Evolutionary conservation across 2,329 filamentous ascomycete genomes (phyloP).

Genomic region (Albophoma yamanashiensis): DNA sequence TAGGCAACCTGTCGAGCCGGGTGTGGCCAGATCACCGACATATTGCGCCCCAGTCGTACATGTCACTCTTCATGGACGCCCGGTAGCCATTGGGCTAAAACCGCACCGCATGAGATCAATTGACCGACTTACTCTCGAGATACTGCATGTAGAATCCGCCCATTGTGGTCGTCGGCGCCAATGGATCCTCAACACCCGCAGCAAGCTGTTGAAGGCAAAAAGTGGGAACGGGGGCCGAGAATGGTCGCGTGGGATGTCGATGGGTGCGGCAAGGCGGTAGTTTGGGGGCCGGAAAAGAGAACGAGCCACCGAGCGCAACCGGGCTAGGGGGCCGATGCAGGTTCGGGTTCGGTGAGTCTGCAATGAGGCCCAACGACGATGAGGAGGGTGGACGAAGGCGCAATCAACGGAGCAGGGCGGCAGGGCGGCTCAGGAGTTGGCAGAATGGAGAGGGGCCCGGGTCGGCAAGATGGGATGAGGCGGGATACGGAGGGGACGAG

Average conservation of each 20-base stretch:
- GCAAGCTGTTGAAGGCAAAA: conserved; percentile 5
- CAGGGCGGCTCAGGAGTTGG: not conserved
- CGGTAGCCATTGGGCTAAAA: not conserved
- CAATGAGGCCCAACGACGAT: conserved; percentile 41
- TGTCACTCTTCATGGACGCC: not conserved
- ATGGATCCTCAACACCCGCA: conserved; percentile 7
- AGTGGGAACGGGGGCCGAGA: conserved; percentile 8
- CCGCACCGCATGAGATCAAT: conserved; percentile 1
- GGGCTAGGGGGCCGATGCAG: not conserved
- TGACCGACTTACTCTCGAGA: conserved; percentile 55
- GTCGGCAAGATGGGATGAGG: not conserved
- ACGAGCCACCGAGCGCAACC: not conserved
- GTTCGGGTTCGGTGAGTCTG: conserved; percentile 24
- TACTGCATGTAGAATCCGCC: conserved; percentile 63
- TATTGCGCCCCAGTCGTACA: not conserved
- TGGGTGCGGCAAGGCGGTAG: not conserved
- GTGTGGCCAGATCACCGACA: not conserved
- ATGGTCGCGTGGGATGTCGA: conserved; percentile 1
- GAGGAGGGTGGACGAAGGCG: conserved; percentile 5
- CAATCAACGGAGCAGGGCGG: not conserved
- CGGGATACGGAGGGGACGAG: not conserved
- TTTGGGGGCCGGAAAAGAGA: not conserved
- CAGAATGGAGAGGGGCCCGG: not conserved
- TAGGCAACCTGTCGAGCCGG: not conserved
- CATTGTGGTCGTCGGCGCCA: conserved; percentile 33